Base-by-base conservation (phyloP, 2,329 filamentous ascomycete genomes). In the Cercospora brassicicola region DNA sequence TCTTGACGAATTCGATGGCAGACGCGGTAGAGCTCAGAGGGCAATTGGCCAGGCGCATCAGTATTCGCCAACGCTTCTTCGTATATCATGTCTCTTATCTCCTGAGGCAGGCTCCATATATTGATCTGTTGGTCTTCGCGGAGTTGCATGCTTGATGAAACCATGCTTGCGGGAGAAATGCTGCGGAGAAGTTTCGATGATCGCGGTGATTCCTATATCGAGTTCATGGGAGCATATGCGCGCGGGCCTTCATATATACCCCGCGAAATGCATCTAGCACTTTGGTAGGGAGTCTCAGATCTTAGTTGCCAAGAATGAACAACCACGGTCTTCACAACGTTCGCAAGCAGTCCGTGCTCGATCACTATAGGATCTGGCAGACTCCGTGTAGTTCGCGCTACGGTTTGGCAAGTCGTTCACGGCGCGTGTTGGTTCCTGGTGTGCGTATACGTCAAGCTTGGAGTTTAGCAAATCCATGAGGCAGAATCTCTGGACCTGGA, bases 31-130 rank as follows among this genome's bases (percentile, higher is more conserved):
- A 59, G 30, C 31, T 59, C 55, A 18, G 55, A 36, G n/a, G 55
- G 55, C 8, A 59, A 36, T 6, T 36, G 55, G 7, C 55, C 55
- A 36, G 55, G 55, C 55, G 31, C 3, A 18, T 36, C 28, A 10
- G 8, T 36, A 3, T 23, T 36, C n/a, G 55, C 20, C 55, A 59
- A 23, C 1, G n/a, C 55, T 59, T 59, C n/a, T 36, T 59, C 30
- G 18, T 59, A 59, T 33, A 59, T 31, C 15, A 59, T 59, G 28
- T 59, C 55, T 31, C 55, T n/a, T 20, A 59, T 33, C n/a, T 59
- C 55, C 3, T 59, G 55, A 2, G 55, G 55, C 28, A 59, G 18
- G 18, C 10, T 59, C 55, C 55, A 59, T 20, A 59, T 31, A 8
- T 28, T 28, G 10, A 20, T 31, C 55, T 20, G 15, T 23, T 18